Base-by-base conservation (phyloP, 75 land plant species). In the Cryptomeria japonica region DNA sequence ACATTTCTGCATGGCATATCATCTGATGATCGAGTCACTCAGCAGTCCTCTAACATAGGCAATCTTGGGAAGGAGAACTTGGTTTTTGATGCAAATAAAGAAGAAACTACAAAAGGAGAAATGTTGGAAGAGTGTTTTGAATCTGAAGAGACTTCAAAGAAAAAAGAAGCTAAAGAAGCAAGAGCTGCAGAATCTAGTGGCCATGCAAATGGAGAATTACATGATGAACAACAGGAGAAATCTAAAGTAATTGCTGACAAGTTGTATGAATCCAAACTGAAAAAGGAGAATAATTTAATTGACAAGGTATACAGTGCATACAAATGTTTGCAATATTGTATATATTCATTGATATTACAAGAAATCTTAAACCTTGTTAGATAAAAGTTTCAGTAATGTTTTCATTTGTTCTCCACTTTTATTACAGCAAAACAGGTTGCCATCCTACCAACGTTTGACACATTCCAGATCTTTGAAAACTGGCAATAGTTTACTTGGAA, bases 21-120 rank as follows among this genome's bases (percentile, higher is more conserved):
- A 38, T 78, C 22, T 78, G 42, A 78, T 78, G 25, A 38, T 78
- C 25, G 8, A 8, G 80, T 39, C 42, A 16, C 80, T 38, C 79
- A 76, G 79, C 79, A 34, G 79, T 13, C 80, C 19, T 77, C 41
- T 37, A 77, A 77, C 41, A 15, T 77, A 77, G 80, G 80, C 39
- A 77, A 37, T 4, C 80, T 77, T 77, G 41, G 80, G 42, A 77
- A 77, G 80, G 80, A 77, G 37, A 77, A 77, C 41, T 37, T 77
- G 41, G 80, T 77, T 38, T 77, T 36, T 77, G 80, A 77, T 77
- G 80, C 6, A 36, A 77, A 77, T 77, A 77, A 36, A 77, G 80
- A 31, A 77, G 39, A 76, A 14, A 36, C 5, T 14, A 77, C 39
- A 77, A 37, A 37, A 37, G 41, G 22, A 1, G 80, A 78, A 37